Percentiles rank a stretch among this genome's conserved stretches.
These are phyloP conservation scores for Apiotrichum akiyoshidainum DNA, from an alignment of 1,284 basidiomycete genomes.

Conservation along the genomic window DNA sequence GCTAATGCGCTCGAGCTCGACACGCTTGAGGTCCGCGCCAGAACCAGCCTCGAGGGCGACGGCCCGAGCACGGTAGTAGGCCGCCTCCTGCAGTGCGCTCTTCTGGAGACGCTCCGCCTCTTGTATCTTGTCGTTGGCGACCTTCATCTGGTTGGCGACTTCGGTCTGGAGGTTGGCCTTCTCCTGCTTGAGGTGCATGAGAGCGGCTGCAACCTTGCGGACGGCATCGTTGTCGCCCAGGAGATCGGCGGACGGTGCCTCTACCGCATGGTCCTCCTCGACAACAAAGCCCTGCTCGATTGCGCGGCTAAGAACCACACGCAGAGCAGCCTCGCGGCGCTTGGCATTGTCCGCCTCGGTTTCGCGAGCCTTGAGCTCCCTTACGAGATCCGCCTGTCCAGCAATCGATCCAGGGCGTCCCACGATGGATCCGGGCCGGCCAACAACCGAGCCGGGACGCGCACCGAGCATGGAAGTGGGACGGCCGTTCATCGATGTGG, in stretches of 20 bases:
- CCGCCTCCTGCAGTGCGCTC: slow-evolving; percentile 87
- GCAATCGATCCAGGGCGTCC: slow-evolving; percentile 52
- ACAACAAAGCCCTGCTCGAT: slow-evolving; percentile 76
- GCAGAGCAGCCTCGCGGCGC: slow-evolving; percentile 82
- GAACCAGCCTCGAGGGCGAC: slow-evolving; percentile 74
- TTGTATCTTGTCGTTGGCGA: slow-evolving; percentile 70
- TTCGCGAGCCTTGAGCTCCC: slow-evolving; percentile 75
- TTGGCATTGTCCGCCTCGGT: slow-evolving; percentile 72
- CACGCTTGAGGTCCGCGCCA: slow-evolving; percentile 62
- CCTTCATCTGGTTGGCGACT: slow-evolving; percentile 48
- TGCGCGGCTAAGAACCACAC: slow-evolving; percentile 73
- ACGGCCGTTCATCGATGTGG: slow-evolving; percentile 53
- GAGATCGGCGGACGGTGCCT: slow-evolving; percentile 8
- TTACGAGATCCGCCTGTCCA: slow-evolving; percentile 67
- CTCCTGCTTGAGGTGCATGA: slow-evolving; percentile 73
- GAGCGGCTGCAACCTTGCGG: slow-evolving; percentile 61
- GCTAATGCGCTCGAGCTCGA: slow-evolving; percentile 75
- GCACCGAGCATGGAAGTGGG: slow-evolving; percentile 12
- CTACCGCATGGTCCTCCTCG: slow-evolving; percentile 52
- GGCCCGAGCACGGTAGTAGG: slow-evolving; percentile 92
- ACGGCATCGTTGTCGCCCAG: slow-evolving; percentile 24
- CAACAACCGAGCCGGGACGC: slow-evolving; percentile 16
- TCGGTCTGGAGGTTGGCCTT: slow-evolving; percentile 40
- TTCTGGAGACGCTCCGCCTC: slow-evolving; percentile 76
- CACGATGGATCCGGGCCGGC: slow-evolving; percentile 27